Conservation (phyloP, 2,329 filamentous ascomycete genomes). For the Cadophora sp. region DNA sequence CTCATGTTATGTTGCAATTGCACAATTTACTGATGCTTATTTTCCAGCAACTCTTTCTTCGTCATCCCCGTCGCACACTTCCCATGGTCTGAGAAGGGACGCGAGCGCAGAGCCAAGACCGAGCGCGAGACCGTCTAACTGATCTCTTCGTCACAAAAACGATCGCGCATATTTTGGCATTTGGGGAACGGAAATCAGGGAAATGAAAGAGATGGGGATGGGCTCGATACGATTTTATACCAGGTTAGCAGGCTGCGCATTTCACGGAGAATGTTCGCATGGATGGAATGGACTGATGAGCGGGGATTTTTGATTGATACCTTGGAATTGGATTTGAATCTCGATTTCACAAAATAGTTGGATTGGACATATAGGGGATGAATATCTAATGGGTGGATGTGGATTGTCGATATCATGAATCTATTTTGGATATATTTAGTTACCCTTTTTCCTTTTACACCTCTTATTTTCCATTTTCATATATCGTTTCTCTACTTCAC, state of each 20-base stretch:
- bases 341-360: background rate
- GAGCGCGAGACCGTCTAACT: slow-evolving; percentile 45
- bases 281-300: background rate
- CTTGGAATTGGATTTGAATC: background rate
- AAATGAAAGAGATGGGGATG: background rate
- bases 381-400: slow-evolving; percentile 7
- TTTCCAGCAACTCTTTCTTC: slow-evolving; percentile 81
- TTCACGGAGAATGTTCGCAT: background rate
- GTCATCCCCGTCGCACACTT: slow-evolving; percentile 92
- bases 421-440: background rate
- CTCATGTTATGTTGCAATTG: background rate
- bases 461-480: background rate
- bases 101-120: slow-evolving; percentile 59
- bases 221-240: background rate
- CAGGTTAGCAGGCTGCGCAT: slow-evolving; percentile 3
- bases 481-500: background rate
- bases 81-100: slow-evolving; percentile 87
- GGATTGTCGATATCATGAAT: background rate
- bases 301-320: background rate
- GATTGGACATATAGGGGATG: background rate
- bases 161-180: background rate
- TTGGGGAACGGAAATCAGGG: background rate
- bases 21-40: slow-evolving; percentile 18
- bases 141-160: background rate
- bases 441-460: background rate